phyloP scores from a whole-genome alignment of 163 green algal genomes.

The Chloroidium sp. region DNA sequence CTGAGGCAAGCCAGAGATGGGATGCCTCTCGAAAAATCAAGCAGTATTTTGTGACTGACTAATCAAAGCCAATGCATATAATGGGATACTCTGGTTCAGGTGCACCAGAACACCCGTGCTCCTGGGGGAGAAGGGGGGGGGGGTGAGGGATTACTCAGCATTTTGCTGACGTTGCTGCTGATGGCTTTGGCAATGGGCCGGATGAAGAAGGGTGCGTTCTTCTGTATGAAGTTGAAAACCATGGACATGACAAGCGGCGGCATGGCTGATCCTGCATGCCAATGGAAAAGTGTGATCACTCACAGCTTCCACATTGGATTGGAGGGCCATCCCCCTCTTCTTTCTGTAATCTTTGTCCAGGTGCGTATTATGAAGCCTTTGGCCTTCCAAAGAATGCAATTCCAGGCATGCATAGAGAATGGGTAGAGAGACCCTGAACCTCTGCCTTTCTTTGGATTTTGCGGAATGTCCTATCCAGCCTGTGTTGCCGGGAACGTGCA shows the following conservation, averaged over 20 bases:
- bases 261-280: constrained; percentile 3
- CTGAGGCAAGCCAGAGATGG: not conserved
- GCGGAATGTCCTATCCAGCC: no score
- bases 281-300: not conserved
- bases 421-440: no score
- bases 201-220: not conserved
- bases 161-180: not conserved
- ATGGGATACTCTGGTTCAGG: not conserved
- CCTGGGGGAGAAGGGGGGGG: no score
- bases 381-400: no score
- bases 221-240: not conserved
- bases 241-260: not conserved
- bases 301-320: no score
- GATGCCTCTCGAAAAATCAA: not conserved
- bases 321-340: no score
- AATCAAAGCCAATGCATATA: not conserved
- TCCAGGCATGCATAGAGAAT: no score
- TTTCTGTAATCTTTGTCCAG: no score
- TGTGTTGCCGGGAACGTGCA: no score
- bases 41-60: not conserved
- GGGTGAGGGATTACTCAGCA: no score
- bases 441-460: no score
- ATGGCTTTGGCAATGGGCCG: constrained; percentile 4
- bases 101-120: not conserved
- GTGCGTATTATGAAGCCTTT: no score